These are phyloP conservation scores for Ailanthus altissimus DNA, from an alignment of 345 rosid species.

Conservation along the genomic window DNA sequence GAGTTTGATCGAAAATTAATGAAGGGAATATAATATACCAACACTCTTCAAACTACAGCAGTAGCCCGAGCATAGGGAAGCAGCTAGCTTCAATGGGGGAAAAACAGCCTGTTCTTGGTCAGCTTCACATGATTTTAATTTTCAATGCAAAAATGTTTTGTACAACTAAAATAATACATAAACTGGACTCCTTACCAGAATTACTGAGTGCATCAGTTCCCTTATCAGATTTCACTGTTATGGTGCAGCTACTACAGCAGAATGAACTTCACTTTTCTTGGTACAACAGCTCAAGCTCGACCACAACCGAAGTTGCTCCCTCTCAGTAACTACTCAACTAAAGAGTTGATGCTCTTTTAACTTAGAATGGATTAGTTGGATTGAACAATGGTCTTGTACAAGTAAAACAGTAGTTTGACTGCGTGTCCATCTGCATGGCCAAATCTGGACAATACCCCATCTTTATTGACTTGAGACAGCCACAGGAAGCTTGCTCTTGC, in stretches of 20 bases:
- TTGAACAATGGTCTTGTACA: neutral
- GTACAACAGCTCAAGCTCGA: neutral
- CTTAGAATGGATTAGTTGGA: neutral
- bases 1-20: too few relatives aligned
- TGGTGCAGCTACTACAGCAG: neutral
- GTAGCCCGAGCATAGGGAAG: too few relatives aligned
- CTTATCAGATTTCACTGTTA: neutral
- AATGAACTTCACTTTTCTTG: neutral
- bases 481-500: slow-evolving; percentile 53
- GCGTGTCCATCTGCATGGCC: neutral
- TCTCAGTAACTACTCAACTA: neutral
- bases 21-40: too few relatives aligned
- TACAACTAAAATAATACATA: slow-evolving; percentile 1
- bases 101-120: neutral
- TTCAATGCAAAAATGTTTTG: neutral
- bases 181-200: neutral
- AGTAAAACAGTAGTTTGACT: neutral
- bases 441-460: neutral
- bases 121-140: neutral
- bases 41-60: too few relatives aligned
- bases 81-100: neutral
- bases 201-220: neutral
- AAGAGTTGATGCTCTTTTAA: too few relatives aligned
- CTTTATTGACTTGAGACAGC: slow-evolving; percentile 8
- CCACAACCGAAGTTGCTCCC: neutral